Conservation (phyloP, 2,329 filamentous ascomycete genomes). For the Mollisia scopiformis region DNA sequence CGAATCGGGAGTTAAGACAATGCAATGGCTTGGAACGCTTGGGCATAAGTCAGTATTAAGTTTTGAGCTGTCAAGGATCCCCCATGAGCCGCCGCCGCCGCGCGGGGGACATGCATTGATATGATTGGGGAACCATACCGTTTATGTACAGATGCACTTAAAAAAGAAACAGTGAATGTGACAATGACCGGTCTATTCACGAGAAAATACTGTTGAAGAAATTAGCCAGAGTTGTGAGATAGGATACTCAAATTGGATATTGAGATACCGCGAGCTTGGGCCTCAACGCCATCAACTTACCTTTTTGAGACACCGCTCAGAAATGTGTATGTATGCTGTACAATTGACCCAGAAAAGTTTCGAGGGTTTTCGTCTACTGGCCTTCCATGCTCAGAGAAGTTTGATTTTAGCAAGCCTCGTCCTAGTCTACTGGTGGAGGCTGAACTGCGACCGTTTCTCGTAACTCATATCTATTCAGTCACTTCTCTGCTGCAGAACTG, state of each 20-base stretch:
- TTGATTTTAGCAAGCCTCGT: conserved; percentile 10
- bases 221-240: conserved; percentile 5
- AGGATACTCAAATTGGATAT: neutral
- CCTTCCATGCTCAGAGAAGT: conserved; percentile 10
- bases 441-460: conserved; percentile 11
- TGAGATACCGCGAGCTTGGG: conserved; percentile 8
- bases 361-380: conserved; percentile 9
- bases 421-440: neutral
- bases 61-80: conserved; percentile 20
- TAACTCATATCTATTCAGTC: conserved; percentile 16
- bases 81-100: conserved; percentile 10
- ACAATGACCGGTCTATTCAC: conserved; percentile 4
- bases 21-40: conserved; percentile 23
- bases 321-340: conserved; percentile 21
- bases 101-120: conserved; percentile 13
- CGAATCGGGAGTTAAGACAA: conserved; percentile 16
- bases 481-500: conserved; percentile 12
- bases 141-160: conserved; percentile 1
- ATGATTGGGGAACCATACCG: conserved; percentile 8
- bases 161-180: conserved; percentile 9
- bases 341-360: conserved; percentile 19
- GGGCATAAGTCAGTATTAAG: conserved; percentile 28
- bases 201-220: conserved; percentile 5
- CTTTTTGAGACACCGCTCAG: conserved; percentile 19
- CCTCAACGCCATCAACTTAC: conserved; percentile 17